phyloP scores from a whole-genome alignment of 441 rosid genomes.

The Brassica balearica region DNA sequence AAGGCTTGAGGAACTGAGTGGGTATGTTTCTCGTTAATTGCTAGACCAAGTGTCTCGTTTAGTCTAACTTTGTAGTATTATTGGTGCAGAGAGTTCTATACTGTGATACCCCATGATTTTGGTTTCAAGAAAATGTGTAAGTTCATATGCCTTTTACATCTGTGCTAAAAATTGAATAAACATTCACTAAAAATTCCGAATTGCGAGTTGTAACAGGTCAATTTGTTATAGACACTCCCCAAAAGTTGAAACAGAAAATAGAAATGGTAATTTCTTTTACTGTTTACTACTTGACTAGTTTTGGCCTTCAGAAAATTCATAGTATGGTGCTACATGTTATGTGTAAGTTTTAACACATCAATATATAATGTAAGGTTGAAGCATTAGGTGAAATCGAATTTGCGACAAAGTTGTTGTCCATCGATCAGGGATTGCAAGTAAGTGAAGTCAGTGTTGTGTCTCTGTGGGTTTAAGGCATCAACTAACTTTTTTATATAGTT shows the following conservation, averaged over 20 bases:
- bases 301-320: too few relatives aligned
- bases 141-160: slow-evolving; percentile 37
- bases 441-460: slow-evolving; percentile 5
- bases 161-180: slow-evolving; percentile 1
- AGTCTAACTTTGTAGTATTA: neutral
- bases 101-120: slow-evolving; percentile 26
- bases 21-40: slow-evolving; percentile 53
- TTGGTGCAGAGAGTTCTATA: neutral
- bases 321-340: too few relatives aligned
- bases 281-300: too few relatives aligned
- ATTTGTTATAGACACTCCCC: slow-evolving; percentile 83
- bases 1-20: slow-evolving; percentile 76
- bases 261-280: slow-evolving; percentile 66
- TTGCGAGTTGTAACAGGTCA: slow-evolving; percentile 66
- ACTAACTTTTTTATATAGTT: too few relatives aligned
- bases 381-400: slow-evolving; percentile 85
- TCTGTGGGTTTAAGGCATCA: too few relatives aligned
- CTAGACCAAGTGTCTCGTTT: too few relatives aligned
- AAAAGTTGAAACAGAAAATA: slow-evolving; percentile 60
- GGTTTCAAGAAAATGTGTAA: slow-evolving; percentile 88
- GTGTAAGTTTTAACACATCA: too few relatives aligned
- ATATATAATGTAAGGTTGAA: slow-evolving; percentile 65
- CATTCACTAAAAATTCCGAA: slow-evolving; percentile 31
- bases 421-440: slow-evolving; percentile 60
- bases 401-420: slow-evolving; percentile 79